Conservation (phyloP, 225 moss, liverwort and hornwort species). For the Physcomitrellopsis africana region DNA sequence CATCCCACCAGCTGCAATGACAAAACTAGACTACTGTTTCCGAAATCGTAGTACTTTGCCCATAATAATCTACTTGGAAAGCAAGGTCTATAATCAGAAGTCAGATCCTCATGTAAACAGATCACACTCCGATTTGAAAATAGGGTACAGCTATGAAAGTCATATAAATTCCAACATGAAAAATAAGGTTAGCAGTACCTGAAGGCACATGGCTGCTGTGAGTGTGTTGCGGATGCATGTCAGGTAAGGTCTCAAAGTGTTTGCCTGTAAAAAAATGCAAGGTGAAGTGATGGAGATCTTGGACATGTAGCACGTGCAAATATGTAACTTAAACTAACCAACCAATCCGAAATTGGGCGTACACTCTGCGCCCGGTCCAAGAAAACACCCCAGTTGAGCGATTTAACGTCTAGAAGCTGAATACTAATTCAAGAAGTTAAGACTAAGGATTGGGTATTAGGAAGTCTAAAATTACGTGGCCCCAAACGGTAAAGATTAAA, state of each 20-base stretch:
- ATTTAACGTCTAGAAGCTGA: background rate
- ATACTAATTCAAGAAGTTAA: no score
- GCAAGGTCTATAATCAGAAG: background rate
- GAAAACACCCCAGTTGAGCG: background rate
- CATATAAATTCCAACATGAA: slow-evolving; percentile 15
- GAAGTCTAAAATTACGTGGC: no score
- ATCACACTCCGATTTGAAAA: background rate
- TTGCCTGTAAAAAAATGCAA: slow-evolving; percentile 58
- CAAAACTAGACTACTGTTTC: background rate
- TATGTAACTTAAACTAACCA: background rate
- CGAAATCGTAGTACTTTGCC: background rate
- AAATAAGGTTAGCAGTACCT: slow-evolving; percentile 51
- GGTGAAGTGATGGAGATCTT: background rate
- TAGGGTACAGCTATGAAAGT: background rate
- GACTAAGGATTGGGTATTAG: no score
- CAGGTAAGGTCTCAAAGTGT: slow-evolving; percentile 93
- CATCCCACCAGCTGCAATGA: background rate
- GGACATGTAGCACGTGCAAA: background rate
- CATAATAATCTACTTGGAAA: slow-evolving; percentile 11
- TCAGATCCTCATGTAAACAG: background rate
- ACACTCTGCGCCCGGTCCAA: background rate
- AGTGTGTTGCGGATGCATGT: slow-evolving; percentile 99
- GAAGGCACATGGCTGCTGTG: slow-evolving; percentile 98
- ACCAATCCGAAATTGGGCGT: background rate
- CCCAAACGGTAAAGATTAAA: no score